Evolutionary conservation across 148 eudicot species (phyloP), one percentile per base, ranked within the genome.

Genomic region (Talinum fruticosum): DNA sequence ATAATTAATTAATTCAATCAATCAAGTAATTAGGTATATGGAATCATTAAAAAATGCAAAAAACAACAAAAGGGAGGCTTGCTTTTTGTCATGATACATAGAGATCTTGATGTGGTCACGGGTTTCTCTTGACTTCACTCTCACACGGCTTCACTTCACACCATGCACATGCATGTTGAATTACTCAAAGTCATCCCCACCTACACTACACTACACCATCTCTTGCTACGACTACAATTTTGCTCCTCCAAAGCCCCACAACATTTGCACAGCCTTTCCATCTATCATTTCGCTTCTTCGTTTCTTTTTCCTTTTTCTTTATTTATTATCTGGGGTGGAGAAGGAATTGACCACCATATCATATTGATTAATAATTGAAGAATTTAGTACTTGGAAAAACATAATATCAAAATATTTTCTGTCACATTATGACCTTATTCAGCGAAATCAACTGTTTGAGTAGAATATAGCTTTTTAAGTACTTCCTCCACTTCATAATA

Each of bases 51-150:
- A 8, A 28, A n/a, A 12, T 3, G 36, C 6, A 41, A n/a, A 41
- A 14, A 7, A 47, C 12, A 72, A 72, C 23, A 30, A 30, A 49
- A 28, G 75, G 35, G 10, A 28, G 44, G 61, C 15, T 30, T 28
- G 3, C 32, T 28, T 28, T 28, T 15, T 72, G 75, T 72, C 75
- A 72, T 44, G 21, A 72, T 72, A 59, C 21, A 21, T 59, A 8
- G 16, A 45, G 53, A 72, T 37, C 29, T 3, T 49, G 61, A 49
- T 44, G 61, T 49, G 61, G 57, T 72, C 75, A 72, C 75, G 75
- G 75, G 75, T 72, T 72, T 72, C 75, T 26, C 75, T 72, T 72
- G 75, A 45, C 75, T 45, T 72, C 61, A 26, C 74, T 47, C 75
- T 49, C 36, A 37, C 72, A 69, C 28, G 72, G 72, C 49, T 69